These are phyloP conservation scores for Jacaranda copaia DNA, from an alignment of 257 asterid species.

Conservation along the genomic window DNA sequence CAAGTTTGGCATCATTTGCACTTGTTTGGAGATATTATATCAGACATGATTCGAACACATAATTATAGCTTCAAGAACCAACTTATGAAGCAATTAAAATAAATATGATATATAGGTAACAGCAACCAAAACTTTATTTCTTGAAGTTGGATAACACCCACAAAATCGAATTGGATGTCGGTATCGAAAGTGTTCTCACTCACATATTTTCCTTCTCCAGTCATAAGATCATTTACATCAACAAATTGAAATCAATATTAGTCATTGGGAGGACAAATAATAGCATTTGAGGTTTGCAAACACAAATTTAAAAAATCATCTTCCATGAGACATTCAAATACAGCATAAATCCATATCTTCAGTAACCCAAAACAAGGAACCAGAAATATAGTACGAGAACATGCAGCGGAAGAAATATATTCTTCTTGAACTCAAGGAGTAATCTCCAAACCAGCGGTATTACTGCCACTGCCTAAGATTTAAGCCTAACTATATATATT, in stretches of 20 bases:
- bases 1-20: conserved; percentile 27
- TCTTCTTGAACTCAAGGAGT: conserved; percentile 1
- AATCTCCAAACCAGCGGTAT: conserved; percentile 22
- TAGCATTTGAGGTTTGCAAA: not conserved
- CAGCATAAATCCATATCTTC: not conserved
- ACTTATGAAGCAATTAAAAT: not conserved
- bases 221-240: conserved; percentile 21
- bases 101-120: not conserved
- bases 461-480: too few species aligned
- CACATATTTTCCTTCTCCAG: conserved; percentile 16
- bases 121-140: not conserved
- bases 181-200: not conserved
- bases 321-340: conserved; percentile 2
- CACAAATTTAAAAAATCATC: conserved; percentile 25
- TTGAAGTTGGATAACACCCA: not conserved
- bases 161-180: not conserved
- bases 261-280: not conserved
- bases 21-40: conserved; percentile 23
- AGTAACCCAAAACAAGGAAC: too few species aligned
- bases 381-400: not conserved
- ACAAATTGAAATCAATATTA: conserved; percentile 18
- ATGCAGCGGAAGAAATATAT: conserved; percentile 9
- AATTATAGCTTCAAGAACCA: conserved; percentile 18
- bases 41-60: conserved; percentile 2
- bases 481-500: conserved; percentile 14